phyloP scores from a whole-genome alignment of 129 eudicot genomes.

The Flaveria ramosissima region DNA sequence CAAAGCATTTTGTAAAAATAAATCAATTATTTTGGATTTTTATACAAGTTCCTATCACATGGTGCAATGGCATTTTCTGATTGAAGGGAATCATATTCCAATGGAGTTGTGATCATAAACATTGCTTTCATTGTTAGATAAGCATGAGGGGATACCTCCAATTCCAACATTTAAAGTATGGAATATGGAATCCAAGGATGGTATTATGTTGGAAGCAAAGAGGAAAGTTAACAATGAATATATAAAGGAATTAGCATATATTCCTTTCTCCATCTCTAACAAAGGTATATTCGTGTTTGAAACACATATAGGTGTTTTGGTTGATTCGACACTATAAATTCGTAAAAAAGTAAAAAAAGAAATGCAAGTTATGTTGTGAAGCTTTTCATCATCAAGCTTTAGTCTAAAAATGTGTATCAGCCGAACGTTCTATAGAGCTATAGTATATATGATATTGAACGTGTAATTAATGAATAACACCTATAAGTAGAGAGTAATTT shows the following conservation, averaged over 20 bases:
- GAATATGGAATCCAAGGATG: slow-evolving; percentile 31
- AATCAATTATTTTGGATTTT: background rate
- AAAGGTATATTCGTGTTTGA: background rate
- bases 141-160: slow-evolving; percentile 25
- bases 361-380: background rate
- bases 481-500: background rate
- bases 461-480: background rate
- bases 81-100: slow-evolving; percentile 35
- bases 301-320: background rate
- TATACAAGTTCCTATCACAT: slow-evolving; percentile 20
- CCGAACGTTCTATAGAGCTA: background rate
- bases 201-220: slow-evolving; percentile 19
- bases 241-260: background rate
- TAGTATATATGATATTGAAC: too few relatives aligned
- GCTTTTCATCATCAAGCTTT: background rate
- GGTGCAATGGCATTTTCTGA: slow-evolving; percentile 27
- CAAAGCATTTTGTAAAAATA: background rate
- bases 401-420: background rate
- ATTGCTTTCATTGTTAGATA: slow-evolving; percentile 38
- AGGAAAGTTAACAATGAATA: slow-evolving; percentile 1
- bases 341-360: background rate
- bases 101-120: slow-evolving; percentile 34
- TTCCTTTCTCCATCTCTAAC: background rate
- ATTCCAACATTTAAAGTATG: slow-evolving; percentile 25
- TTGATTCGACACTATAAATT: background rate